Evolutionary conservation across 768 basidiomycete genomes (phyloP).

Genomic region (Suillus brevipes): DNA sequence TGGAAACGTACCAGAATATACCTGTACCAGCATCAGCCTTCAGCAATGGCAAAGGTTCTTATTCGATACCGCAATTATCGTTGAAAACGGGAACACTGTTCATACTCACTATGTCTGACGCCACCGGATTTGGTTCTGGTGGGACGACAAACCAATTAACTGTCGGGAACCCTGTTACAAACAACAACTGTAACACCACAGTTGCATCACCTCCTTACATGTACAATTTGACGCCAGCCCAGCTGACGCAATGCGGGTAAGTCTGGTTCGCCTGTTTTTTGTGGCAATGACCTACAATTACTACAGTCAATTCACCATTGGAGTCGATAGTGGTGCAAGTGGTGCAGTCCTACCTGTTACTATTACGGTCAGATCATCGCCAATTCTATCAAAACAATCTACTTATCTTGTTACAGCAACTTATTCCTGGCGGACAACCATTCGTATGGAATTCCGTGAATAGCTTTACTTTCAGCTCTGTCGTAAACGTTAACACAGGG

Average conservation of each 20-base stretch:
- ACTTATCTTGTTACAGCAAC: slow-evolving; percentile 39
- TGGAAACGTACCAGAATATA: not conserved
- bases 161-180: slow-evolving; percentile 45
- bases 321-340: not conserved
- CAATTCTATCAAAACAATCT: not conserved
- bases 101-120: not conserved
- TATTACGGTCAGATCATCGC: slow-evolving; percentile 42
- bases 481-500: slow-evolving; percentile 52
- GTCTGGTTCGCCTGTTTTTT: slow-evolving; percentile 12
- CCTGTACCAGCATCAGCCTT: not conserved
- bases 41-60: not conserved
- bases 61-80: not conserved
- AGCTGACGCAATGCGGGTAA: slow-evolving; percentile 61
- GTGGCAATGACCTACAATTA: slow-evolving; percentile 9
- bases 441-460: slow-evolving; percentile 41
- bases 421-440: slow-evolving; percentile 63
- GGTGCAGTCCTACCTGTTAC: slow-evolving; percentile 53
- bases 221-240: slow-evolving; percentile 48
- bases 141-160: slow-evolving; percentile 52
- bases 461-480: slow-evolving; percentile 48
- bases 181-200: slow-evolving; percentile 47
- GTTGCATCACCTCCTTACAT: slow-evolving; percentile 44
- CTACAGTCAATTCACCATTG: slow-evolving; percentile 47
- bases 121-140: not conserved
- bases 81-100: not conserved